A percentile compares a stretch with the other conserved stretches of the same genome.
phyloP scores from a whole-genome alignment of 225 moss, liverwort and hornwort species.

The Pseudoscleropodium purum region DNA sequence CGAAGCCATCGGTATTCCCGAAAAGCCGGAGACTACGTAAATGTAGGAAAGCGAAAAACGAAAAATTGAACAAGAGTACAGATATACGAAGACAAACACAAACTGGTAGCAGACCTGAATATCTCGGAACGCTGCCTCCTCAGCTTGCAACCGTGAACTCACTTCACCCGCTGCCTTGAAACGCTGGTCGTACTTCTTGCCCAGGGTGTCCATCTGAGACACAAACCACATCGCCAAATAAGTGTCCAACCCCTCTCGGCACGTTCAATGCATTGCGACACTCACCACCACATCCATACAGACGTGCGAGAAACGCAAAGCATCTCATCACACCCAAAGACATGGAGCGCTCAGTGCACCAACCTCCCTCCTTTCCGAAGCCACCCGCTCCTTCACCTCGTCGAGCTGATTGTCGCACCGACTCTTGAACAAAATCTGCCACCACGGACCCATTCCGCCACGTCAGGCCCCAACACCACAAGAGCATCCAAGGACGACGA shows the following conservation, averaged over 20 bases:
- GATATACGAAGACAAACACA: background rate
- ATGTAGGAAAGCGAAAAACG: background rate
- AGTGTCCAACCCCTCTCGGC: background rate
- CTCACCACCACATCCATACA: background rate
- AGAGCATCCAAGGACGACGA: background rate
- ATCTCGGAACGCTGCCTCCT: constrained; percentile 65
- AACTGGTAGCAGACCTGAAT: constrained; percentile 36
- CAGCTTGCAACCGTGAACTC: constrained; percentile 58
- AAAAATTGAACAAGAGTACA: no score
- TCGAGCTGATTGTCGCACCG: constrained; percentile 63
- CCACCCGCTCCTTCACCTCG: constrained; percentile 58
- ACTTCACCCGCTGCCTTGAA: constrained; percentile 73
- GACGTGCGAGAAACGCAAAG: background rate
- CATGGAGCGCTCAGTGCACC: background rate
- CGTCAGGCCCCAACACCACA: background rate
- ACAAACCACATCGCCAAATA: background rate
- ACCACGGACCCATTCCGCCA: background rate
- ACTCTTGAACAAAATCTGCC: constrained; percentile 70
- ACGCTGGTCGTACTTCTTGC: constrained; percentile 72
- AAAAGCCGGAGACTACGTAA: background rate
- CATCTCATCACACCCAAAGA: background rate
- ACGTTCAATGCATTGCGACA: background rate
- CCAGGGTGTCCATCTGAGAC: constrained; percentile 45
- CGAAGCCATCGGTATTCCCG: background rate
- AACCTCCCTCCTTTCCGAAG: constrained; percentile 60